These are phyloP conservation scores for Myxozyma sirexii DNA, from an alignment of 805 yeast genomes.

Conservation along the genomic window DNA sequence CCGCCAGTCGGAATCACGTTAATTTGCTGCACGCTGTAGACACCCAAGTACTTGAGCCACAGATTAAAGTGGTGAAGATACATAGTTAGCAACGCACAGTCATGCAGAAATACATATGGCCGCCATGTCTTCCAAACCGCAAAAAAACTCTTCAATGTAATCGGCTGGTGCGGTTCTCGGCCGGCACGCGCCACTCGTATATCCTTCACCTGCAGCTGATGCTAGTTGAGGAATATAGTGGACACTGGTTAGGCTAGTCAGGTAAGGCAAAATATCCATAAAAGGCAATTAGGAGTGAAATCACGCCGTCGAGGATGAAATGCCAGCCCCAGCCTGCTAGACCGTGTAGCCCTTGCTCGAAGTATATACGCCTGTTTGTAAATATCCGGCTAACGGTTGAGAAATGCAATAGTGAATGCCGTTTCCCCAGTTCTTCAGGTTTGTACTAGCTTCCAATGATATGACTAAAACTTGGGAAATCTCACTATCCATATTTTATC, in stretches of 20 bases:
- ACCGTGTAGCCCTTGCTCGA: slow-evolving; percentile 53
- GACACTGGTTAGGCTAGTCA: slow-evolving; percentile 63
- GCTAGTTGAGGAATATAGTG: slow-evolving; percentile 48
- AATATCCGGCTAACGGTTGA: slow-evolving; percentile 64
- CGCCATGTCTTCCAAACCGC: slow-evolving; percentile 18
- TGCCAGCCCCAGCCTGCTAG: slow-evolving; percentile 59
- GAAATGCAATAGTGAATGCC: slow-evolving; percentile 64
- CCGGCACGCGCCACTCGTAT: slow-evolving; percentile 18
- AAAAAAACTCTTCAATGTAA: slow-evolving; percentile 6
- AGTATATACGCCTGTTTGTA: slow-evolving; percentile 59
- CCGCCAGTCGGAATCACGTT: slow-evolving; percentile 44
- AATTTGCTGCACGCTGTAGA: slow-evolving; percentile 38
- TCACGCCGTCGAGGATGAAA: slow-evolving; percentile 29
- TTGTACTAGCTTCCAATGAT: slow-evolving; percentile 50
- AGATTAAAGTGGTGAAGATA: slow-evolving; percentile 37
- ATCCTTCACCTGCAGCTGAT: slow-evolving; percentile 7
- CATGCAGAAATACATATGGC: slow-evolving; percentile 14
- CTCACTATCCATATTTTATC: slow-evolving; percentile 10
- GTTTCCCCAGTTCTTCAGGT: slow-evolving; percentile 58
- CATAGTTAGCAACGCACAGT: slow-evolving; percentile 3
- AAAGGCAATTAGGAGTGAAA: slow-evolving; percentile 18
- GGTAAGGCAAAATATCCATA: slow-evolving; percentile 48
- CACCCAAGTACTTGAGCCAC: slow-evolving; percentile 40
- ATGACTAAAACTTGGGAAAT: slow-evolving; percentile 52
- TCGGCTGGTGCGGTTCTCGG: slow-evolving; percentile 11